Percentiles rank a stretch among this genome's conserved stretches.
phyloP scores from a whole-genome alignment of 257 asterid species.

The Solanum neorickii region DNA sequence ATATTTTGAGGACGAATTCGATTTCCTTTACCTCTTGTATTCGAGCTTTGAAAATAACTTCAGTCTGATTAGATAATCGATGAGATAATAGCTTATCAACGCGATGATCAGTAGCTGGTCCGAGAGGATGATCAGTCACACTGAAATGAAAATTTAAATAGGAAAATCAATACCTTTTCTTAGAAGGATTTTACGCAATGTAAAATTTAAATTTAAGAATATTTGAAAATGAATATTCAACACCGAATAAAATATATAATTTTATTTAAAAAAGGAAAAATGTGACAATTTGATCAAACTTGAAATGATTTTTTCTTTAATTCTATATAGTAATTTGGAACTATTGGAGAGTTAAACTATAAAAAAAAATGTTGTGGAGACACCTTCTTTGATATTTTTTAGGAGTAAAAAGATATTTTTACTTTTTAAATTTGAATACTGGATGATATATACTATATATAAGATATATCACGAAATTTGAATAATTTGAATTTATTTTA shows the following conservation, averaged over 20 bases:
- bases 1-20: neutral
- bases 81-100: too few relatives aligned
- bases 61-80: too few relatives aligned
- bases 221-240: neutral
- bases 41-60: too few relatives aligned
- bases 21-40: too few relatives aligned
- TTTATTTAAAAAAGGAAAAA: too few relatives aligned
- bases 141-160: too few relatives aligned
- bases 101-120: too few relatives aligned
- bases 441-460: too few relatives aligned
- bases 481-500: neutral
- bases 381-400: neutral
- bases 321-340: neutral
- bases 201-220: neutral
- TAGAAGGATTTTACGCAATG: neutral
- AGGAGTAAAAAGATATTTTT: neutral
- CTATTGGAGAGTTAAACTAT: slow-evolving; percentile 10
- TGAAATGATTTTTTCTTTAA: neutral
- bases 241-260: too few relatives aligned
- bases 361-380: slow-evolving; percentile 30
- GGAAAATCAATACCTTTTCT: neutral
- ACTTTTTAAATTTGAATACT: too few relatives aligned
- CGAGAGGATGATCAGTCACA: too few relatives aligned
- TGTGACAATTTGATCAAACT: neutral
- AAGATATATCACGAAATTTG: fast-evolving